Conservation (phyloP, 768 basidiomycete genomes). For the Lactarius pseudohatsudake region DNA sequence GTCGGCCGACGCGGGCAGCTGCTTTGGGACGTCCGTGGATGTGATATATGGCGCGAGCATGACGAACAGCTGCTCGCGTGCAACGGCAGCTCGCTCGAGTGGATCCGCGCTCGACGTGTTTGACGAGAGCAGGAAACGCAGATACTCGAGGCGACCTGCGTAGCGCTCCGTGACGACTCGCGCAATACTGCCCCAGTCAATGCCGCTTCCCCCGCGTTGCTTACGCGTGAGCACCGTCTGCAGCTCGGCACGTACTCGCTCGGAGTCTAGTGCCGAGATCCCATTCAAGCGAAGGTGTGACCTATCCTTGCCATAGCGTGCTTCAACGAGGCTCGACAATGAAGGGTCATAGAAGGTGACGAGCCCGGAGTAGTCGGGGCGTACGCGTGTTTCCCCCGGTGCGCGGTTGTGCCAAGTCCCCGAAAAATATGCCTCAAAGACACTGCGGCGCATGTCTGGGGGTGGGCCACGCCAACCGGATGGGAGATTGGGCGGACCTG, state of each 20-base stretch:
- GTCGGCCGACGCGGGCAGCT: conserved; percentile 5
- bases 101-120: conserved; percentile 23
- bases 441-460: not conserved
- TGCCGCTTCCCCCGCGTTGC: conserved; percentile 31
- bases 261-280: conserved; percentile 36
- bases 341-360: conserved; percentile 46
- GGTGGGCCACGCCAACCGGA: conserved; percentile 27
- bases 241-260: conserved; percentile 27
- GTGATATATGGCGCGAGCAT: conserved; percentile 37
- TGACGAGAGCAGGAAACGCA: conserved; percentile 38
- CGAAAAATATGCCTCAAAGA: conserved; percentile 36
- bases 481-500: conserved; percentile 13
- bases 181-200: conserved; percentile 46
- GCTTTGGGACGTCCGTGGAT: conserved; percentile 19
- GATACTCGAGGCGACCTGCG: conserved; percentile 42
- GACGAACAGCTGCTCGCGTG: conserved; percentile 24
- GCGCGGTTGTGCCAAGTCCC: conserved; percentile 44
- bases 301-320: conserved; percentile 36
- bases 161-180: conserved; percentile 44
- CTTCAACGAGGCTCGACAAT: conserved; percentile 39
- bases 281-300: conserved; percentile 39
- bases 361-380: conserved; percentile 42
- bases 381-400: conserved; percentile 46
- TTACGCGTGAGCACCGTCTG: conserved; percentile 31
- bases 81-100: conserved; percentile 6